A percentile compares a stretch with the other conserved stretches of the same genome.
Evolutionary conservation across 208 protist species (phyloP).

Genomic region (Trypanosoma avium): DNA sequence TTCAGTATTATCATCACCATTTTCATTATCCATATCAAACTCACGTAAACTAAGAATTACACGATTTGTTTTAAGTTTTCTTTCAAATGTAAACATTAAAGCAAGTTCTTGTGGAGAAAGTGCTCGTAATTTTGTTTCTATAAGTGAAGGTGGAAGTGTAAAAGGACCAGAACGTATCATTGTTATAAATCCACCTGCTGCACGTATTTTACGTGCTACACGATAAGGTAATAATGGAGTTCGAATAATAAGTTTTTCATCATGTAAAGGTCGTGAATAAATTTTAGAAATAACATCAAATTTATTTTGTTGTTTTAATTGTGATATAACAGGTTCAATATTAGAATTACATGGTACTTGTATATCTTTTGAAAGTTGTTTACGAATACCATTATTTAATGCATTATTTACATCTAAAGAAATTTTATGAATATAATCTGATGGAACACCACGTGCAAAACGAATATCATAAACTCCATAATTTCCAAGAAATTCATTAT

Average conservation of each 20-base stretch:
- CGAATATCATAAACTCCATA: constrained; percentile 84
- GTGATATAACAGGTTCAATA: constrained; percentile 9
- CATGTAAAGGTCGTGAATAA: constrained; percentile 18
- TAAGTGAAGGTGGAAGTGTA: constrained; percentile 39
- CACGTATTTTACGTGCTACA: constrained; percentile 46
- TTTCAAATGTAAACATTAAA: constrained; percentile 85
- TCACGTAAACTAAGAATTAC: constrained; percentile 76
- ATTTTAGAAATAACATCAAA: constrained; percentile 14
- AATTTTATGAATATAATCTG: constrained; percentile 43
- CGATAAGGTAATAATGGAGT: constrained; percentile 82
- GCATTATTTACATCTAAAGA: constrained; percentile 29
- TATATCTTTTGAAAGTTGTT: constrained; percentile 36
- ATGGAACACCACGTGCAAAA: constrained; percentile 63
- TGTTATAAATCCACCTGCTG: constrained; percentile 48
- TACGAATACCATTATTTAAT: constrained; percentile 34
- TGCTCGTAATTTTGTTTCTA: constrained; percentile 35
- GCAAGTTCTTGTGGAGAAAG: constrained; percentile 64
- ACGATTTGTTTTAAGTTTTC: constrained; percentile 79
- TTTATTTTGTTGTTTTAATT: not conserved
- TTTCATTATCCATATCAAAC: constrained; percentile 41
- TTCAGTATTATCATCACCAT: not conserved
- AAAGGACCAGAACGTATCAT: constrained; percentile 78
- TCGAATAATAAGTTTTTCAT: constrained; percentile 56
- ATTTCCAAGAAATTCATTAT: constrained; percentile 88
- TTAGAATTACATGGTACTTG: constrained; percentile 60